These are phyloP conservation scores for Syzygium jambos DNA, from an alignment of 345 rosid species.

Conservation along the genomic window DNA sequence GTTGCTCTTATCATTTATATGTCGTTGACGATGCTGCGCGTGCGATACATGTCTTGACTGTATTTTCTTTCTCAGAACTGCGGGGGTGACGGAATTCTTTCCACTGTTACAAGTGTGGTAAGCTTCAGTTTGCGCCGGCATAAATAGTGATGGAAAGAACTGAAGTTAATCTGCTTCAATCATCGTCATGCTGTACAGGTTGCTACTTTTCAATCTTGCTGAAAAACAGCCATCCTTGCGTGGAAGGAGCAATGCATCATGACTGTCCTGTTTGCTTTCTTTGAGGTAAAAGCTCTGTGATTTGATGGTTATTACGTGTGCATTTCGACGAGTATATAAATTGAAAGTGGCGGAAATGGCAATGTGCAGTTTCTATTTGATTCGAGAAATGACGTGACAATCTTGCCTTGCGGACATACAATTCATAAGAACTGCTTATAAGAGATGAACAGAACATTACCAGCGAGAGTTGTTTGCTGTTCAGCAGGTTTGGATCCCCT, in stretches of 20 bases:
- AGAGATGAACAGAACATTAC: slow-evolving; percentile 22
- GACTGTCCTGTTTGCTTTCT: slow-evolving; percentile 84
- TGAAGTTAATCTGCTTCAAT: background rate
- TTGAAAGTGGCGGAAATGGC: background rate
- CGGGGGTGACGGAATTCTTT: slow-evolving; percentile 75
- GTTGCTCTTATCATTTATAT: background rate
- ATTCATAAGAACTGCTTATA: slow-evolving; percentile 26
- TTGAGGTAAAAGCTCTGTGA: slow-evolving; percentile 39
- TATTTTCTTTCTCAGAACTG: slow-evolving; percentile 34
- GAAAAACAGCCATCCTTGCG: slow-evolving; percentile 65
- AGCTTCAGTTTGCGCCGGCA: slow-evolving; percentile 1
- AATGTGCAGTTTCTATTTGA: slow-evolving; percentile 63
- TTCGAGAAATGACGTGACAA: slow-evolving; percentile 53
- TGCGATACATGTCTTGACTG: too few relatives aligned
- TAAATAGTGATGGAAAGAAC: background rate
- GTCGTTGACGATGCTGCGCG: background rate
- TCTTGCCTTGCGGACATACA: slow-evolving; percentile 66
- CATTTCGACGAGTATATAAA: background rate
- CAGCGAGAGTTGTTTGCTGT: slow-evolving; percentile 28
- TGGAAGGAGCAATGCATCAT: slow-evolving; percentile 86
- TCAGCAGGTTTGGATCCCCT: slow-evolving; percentile 55
- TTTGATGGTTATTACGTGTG: background rate
- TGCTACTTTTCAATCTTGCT: slow-evolving; percentile 70
- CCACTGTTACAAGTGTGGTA: slow-evolving; percentile 85
- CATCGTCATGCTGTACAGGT: slow-evolving; percentile 18